A percentile compares a stretch with the other conserved stretches of the same genome.
phyloP scores from a whole-genome alignment of 768 basidiomycete species.

The Lanmaoa rubissima region DNA sequence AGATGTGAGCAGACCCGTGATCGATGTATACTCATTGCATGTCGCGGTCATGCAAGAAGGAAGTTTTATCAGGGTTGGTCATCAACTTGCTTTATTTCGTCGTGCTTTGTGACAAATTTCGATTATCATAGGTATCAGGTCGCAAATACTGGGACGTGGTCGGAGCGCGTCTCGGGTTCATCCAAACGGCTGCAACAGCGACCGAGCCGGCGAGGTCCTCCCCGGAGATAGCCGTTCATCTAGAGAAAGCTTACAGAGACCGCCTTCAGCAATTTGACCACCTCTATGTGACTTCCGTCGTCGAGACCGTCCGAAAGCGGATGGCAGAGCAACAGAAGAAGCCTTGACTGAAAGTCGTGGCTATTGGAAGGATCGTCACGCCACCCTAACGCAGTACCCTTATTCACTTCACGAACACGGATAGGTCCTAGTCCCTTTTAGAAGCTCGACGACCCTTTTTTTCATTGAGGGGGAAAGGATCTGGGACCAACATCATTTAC shows the following conservation, averaged over 20 bases:
- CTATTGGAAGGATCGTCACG: slow-evolving; percentile 8
- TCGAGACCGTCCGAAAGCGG: slow-evolving; percentile 32
- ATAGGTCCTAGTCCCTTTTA: slow-evolving; percentile 10
- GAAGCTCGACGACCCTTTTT: slow-evolving; percentile 10
- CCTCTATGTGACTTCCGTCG: slow-evolving; percentile 32
- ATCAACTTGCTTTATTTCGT: not conserved
- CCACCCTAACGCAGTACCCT: not conserved
- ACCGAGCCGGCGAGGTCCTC: slow-evolving; percentile 25
- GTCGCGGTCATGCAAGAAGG: slow-evolving; percentile 34
- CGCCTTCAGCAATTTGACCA: slow-evolving; percentile 34
- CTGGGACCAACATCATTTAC: slow-evolving; percentile 5
- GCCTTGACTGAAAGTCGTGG: slow-evolving; percentile 16
- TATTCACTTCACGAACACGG: slow-evolving; percentile 7
- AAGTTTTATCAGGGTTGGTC: slow-evolving; percentile 28
- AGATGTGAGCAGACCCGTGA: slow-evolving; percentile 22
- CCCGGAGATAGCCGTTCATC: slow-evolving; percentile 24
- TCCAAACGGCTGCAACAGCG: slow-evolving; percentile 21
- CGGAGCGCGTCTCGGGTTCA: slow-evolving; percentile 27
- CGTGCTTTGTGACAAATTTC: not conserved
- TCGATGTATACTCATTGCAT: slow-evolving; percentile 32
- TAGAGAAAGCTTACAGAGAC: slow-evolving; percentile 29
- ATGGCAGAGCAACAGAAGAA: slow-evolving; percentile 33
- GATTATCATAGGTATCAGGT: slow-evolving; percentile 18
- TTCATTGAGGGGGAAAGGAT: not conserved
- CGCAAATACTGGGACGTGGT: slow-evolving; percentile 30